Conservation (phyloP, 2,329 filamentous ascomycete genomes). For the Diaporthe sp. region DNA sequence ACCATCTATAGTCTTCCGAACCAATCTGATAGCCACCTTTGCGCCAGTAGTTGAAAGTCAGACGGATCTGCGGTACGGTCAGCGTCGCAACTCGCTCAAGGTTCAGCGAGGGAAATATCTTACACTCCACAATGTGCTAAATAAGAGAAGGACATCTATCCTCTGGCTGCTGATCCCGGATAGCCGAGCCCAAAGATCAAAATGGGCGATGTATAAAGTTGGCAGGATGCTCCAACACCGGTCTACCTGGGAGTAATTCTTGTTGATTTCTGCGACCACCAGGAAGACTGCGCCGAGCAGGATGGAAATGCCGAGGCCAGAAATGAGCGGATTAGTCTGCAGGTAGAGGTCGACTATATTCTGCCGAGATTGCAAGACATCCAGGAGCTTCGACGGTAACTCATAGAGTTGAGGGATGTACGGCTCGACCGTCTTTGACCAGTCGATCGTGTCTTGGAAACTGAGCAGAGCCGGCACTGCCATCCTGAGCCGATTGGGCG, state of each 20-base stretch:
- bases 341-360: constrained; percentile 81
- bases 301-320: constrained; percentile 79
- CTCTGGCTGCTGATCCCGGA: constrained; percentile 78
- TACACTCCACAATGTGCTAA: constrained; percentile 85
- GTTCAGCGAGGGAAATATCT: constrained; percentile 49
- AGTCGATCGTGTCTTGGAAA: constrained; percentile 83
- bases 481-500: constrained; percentile 59
- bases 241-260: constrained; percentile 98
- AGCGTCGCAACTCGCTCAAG: constrained; percentile 38
- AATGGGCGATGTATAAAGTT: constrained; percentile 88
- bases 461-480: constrained; percentile 79
- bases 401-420: constrained; percentile 79
- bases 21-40: constrained; percentile 92
- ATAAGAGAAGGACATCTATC: constrained; percentile 79
- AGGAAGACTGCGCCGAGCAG: constrained; percentile 80
- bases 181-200: constrained; percentile 84
- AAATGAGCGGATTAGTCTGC: constrained; percentile 88
- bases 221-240: constrained; percentile 92
- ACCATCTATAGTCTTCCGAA: constrained; percentile 95
- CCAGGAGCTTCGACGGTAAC: constrained; percentile 76
- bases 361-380: constrained; percentile 71
- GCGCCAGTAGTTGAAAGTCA: constrained; percentile 98
- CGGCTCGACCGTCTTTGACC: constrained; percentile 79
- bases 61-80: constrained; percentile 68
- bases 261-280: constrained; percentile 84